These are phyloP conservation scores for Lichtheimia hyalospora DNA, from an alignment of 371 early-diverging fungal species.

Conservation along the genomic window DNA sequence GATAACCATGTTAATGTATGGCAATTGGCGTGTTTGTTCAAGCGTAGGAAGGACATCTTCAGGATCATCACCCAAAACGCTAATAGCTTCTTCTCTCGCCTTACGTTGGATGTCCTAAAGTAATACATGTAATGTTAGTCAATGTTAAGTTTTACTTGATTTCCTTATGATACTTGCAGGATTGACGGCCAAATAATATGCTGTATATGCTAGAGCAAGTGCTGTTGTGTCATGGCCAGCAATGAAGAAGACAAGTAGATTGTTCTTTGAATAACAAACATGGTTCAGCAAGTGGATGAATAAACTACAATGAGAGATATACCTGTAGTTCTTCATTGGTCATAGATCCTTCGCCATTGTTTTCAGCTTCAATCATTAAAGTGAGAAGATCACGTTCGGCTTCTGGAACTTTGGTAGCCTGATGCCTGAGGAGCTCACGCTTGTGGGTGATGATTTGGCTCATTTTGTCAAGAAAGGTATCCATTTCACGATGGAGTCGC, in stretches of 20 bases:
- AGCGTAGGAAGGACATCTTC: conserved; percentile 14
- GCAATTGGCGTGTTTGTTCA: conserved; percentile 15
- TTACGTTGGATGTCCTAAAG: conserved; percentile 23
- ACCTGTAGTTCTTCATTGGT: conserved; percentile 33
- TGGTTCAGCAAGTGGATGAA: not conserved
- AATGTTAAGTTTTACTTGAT: too few species aligned
- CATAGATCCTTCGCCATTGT: conserved; percentile 23
- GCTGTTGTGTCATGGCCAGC: conserved; percentile 29
- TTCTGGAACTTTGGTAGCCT: conserved; percentile 13
- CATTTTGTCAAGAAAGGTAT: conserved; percentile 27
- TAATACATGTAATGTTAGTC: too few species aligned
- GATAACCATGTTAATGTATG: conserved; percentile 16
- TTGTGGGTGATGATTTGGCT: conserved; percentile 34
- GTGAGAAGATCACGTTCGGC: conserved; percentile 41
- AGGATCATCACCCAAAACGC: conserved; percentile 19
- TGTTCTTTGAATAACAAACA: conserved; percentile 11
- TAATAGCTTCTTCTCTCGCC: conserved; percentile 25
- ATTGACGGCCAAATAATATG: conserved; percentile 22
- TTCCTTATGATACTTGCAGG: conserved; percentile 17
- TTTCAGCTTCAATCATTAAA: conserved; percentile 39
- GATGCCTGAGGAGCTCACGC: conserved; percentile 19
- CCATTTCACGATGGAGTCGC: conserved; percentile 22
- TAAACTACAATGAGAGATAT: conserved; percentile 8
- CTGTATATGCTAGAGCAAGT: conserved; percentile 13
- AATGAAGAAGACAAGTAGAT: conserved; percentile 27